phyloP scores from a whole-genome alignment of 2,329 filamentous ascomycete species.

The Elsinoe necatrix region DNA sequence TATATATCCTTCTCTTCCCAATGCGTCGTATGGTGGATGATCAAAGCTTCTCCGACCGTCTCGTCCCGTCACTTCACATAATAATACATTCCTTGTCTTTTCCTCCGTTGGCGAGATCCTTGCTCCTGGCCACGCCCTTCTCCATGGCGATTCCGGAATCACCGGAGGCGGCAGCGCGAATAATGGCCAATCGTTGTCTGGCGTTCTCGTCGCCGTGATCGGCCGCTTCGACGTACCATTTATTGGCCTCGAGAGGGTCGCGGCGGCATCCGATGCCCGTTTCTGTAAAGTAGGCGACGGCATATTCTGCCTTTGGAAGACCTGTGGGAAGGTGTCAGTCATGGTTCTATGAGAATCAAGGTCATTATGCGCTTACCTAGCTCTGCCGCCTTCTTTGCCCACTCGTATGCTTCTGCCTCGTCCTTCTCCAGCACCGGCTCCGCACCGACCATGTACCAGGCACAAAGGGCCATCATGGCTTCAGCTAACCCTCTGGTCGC shows the following conservation, averaged over 20 bases:
- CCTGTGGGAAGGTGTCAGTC: conserved; percentile 38
- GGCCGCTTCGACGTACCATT: conserved; percentile 95
- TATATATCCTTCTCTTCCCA: not conserved
- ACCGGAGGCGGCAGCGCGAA: conserved; percentile 68
- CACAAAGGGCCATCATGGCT: conserved; percentile 97
- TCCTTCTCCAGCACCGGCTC: conserved; percentile 89
- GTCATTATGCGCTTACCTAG: conserved; percentile 52
- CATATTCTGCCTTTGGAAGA: conserved; percentile 70
- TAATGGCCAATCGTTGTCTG: conserved; percentile 76
- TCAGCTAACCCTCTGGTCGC: conserved; percentile 74
- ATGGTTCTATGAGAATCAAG: conserved; percentile 7
- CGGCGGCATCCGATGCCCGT: conserved; percentile 95
- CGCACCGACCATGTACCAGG: conserved; percentile 96
- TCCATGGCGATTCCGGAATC: conserved; percentile 31
- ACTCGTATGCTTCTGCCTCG: conserved; percentile 92
- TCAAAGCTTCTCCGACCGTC: not conserved
- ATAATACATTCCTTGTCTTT: conserved; percentile 21
- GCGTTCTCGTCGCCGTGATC: conserved; percentile 86
- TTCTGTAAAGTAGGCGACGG: conserved; percentile 93
- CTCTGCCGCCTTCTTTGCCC: conserved; percentile 81
- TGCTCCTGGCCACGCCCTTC: conserved; percentile 26
- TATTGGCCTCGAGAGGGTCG: conserved; percentile 92
- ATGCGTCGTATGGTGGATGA: not conserved
- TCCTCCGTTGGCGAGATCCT: conserved; percentile 24
- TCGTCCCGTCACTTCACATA: conserved; percentile 20